These are phyloP conservation scores for Penicillium sp. DNA, from an alignment of 2,329 filamentous ascomycete genomes.

Conservation along the genomic window DNA sequence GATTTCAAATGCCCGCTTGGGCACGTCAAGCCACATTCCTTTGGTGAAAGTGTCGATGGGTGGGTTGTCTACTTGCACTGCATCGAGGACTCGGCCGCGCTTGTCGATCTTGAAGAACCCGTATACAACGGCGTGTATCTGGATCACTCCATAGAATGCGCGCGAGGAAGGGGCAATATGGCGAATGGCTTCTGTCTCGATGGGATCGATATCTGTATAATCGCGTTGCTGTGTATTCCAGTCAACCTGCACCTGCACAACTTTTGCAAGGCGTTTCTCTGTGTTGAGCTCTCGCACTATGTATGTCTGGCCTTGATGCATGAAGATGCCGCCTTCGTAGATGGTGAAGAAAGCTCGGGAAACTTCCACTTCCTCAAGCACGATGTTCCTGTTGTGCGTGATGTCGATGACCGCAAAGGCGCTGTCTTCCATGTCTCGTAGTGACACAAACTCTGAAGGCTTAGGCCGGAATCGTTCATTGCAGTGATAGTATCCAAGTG, in stretches of 20 bases:
- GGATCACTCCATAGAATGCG: slow-evolving; percentile 82
- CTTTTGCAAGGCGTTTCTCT: slow-evolving; percentile 76
- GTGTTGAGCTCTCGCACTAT: slow-evolving; percentile 84
- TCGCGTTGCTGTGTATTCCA: slow-evolving; percentile 94
- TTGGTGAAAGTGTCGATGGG: slow-evolving; percentile 80
- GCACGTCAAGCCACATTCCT: slow-evolving; percentile 94
- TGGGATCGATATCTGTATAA: slow-evolving; percentile 88
- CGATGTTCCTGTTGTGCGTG: slow-evolving; percentile 70
- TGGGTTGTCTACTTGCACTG: slow-evolving; percentile 87
- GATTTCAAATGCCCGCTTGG: slow-evolving; percentile 72
- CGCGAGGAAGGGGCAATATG: slow-evolving; percentile 59
- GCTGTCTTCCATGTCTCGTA: slow-evolving; percentile 85
- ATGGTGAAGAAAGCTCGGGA: slow-evolving; percentile 93
- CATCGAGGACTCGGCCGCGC: slow-evolving; percentile 79
- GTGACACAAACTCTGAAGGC: slow-evolving; percentile 77
- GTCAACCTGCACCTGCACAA: slow-evolving; percentile 84
- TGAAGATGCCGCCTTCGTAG: slow-evolving; percentile 94
- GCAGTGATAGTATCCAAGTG: slow-evolving; percentile 81
- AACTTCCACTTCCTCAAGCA: slow-evolving; percentile 93
- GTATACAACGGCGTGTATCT: slow-evolving; percentile 83
- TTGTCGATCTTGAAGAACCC: slow-evolving; percentile 98
- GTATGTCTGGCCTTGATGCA: slow-evolving; percentile 93
- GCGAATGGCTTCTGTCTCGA: slow-evolving; percentile 85
- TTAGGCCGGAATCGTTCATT: slow-evolving; percentile 82
- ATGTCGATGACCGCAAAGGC: slow-evolving; percentile 92